Percentiles rank a stretch among this genome's conserved stretches.
Evolutionary conservation across 768 basidiomycete genomes (phyloP).

Genomic region (Naganishia vaughanmartiniae): DNA sequence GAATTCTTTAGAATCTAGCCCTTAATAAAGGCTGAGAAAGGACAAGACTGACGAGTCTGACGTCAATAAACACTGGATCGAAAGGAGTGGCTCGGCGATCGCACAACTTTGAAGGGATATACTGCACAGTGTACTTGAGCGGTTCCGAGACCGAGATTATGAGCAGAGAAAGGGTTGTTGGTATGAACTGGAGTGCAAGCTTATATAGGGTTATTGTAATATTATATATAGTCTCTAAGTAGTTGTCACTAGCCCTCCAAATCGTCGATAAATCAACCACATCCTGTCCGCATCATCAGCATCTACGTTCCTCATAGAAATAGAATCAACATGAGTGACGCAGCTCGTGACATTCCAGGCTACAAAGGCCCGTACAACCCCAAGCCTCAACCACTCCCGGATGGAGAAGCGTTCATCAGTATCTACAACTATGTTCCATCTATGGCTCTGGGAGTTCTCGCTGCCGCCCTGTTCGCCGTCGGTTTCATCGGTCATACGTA

Average conservation of each 20-base stretch:
- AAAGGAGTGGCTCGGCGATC: slow-evolving; percentile 4
- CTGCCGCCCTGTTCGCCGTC: slow-evolving; percentile 41
- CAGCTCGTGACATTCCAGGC: slow-evolving; percentile 1
- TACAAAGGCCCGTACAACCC: slow-evolving; percentile 42
- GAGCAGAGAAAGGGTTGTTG: no score
- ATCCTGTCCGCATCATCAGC: no score
- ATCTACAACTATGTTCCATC: slow-evolving; percentile 48
- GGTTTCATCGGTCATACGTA: slow-evolving; percentile 35
- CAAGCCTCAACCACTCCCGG: slow-evolving; percentile 34
- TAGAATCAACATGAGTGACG: no score
- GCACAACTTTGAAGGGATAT: not conserved
- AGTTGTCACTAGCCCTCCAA: no score
- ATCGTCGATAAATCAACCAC: no score
- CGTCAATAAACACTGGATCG: not conserved
- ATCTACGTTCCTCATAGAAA: no score
- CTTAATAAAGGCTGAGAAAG: no score
- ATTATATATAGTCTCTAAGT: no score
- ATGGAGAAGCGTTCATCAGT: slow-evolving; percentile 43
- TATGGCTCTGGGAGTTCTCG: slow-evolving; percentile 40
- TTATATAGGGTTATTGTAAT: no score
- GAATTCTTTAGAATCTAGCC: not conserved
- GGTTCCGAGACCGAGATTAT: not conserved
- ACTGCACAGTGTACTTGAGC: no score
- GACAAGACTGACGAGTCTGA: not conserved
- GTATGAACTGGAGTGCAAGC: no score